Percentiles rank a stretch among this genome's conserved stretches.
phyloP scores from a whole-genome alignment of 2,329 filamentous ascomycete genomes.

The Akanthomyces uredinophilus region DNA sequence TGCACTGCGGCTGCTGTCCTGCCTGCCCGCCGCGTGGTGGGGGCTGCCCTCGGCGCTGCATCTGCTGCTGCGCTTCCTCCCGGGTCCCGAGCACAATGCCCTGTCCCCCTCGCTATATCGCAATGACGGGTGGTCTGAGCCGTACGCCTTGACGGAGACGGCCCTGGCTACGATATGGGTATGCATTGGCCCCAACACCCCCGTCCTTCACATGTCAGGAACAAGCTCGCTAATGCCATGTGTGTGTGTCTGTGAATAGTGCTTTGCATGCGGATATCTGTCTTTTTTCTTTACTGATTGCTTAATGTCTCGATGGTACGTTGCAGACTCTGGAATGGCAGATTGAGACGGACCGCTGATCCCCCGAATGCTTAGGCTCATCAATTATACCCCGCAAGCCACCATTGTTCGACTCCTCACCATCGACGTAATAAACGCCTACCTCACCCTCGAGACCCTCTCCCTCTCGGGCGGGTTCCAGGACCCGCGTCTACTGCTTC shows the following conservation, averaged over 20 bases:
- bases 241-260: conserved; percentile 42
- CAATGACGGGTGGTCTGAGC: conserved; percentile 16
- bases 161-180: conserved; percentile 71
- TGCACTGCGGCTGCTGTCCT: conserved; percentile 65
- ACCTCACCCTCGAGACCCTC: conserved; percentile 67
- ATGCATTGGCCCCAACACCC: conserved; percentile 24
- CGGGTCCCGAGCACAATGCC: conserved; percentile 25
- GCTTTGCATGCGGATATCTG: conserved; percentile 69
- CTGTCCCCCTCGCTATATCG: conserved; percentile 20
- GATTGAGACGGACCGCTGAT: not conserved
- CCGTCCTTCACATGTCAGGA: not conserved
- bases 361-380: conserved; percentile 50
- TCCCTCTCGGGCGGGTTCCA: conserved; percentile 64
- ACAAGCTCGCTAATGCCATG: conserved; percentile 8
- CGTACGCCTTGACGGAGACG: conserved; percentile 57
- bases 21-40: conserved; percentile 67
- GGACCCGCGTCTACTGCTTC: conserved; percentile 65
- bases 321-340: conserved; percentile 11
- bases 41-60: conserved; percentile 64
- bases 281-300: conserved; percentile 82
- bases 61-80: conserved; percentile 59
- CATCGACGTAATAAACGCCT: conserved; percentile 69
- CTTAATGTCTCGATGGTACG: conserved; percentile 75
- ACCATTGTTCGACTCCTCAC: conserved; percentile 75
- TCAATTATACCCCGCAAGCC: conserved; percentile 77